Evolutionary conservation across 371 early-diverging fungal species (phyloP), one percentile per base, ranked within the genome.

Genomic region (Chytridium lagenaria): DNA sequence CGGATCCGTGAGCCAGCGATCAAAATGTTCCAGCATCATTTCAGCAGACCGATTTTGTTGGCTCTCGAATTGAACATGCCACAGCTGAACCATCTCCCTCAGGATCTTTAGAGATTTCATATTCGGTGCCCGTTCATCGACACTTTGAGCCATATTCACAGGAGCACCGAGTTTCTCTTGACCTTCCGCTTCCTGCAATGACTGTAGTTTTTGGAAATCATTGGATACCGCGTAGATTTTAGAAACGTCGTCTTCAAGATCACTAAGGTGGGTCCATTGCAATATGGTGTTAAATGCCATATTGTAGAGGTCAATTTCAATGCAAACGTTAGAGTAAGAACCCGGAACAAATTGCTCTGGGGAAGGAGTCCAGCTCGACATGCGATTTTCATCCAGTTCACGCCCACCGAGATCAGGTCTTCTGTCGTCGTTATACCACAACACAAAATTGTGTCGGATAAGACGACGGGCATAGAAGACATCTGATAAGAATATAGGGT

Each of bases 371-470:
- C 91, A 91, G 22, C 83, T 82, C 7, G 83, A 71, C 31, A n/a
- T 83, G 16, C 81, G 74, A 72, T 89, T 88, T 65, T 94, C 92
- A 59, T 94, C 94, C 40, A 90, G 85, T 78, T 98, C 94, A 1
- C 92, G 84, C 0, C 97, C 96, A 36, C 98, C 97, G 1, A 98
- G 82, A 77, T 97, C 97, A 1, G 98, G 97, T 68, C 84, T 86
- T 49, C 78, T 81, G 5, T 88, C 86, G 0, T 89, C 77, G 26
- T 95, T 95, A 90, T 93, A 96, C 99, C 99, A 98, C 28, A 96
- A 78, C 0, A 98, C 79, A 85, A 92, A 89, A 67, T 94, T 93
- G 38, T 88, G 86, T 33, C 87, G 77, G 19, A 84, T 78, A 69
- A 98, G 80, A 22, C 88, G 84, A 44, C 97, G 86, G 0, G 97